Evolutionary conservation across 768 basidiomycete species (phyloP).

Genomic region (Pisolithus orientalis): DNA sequence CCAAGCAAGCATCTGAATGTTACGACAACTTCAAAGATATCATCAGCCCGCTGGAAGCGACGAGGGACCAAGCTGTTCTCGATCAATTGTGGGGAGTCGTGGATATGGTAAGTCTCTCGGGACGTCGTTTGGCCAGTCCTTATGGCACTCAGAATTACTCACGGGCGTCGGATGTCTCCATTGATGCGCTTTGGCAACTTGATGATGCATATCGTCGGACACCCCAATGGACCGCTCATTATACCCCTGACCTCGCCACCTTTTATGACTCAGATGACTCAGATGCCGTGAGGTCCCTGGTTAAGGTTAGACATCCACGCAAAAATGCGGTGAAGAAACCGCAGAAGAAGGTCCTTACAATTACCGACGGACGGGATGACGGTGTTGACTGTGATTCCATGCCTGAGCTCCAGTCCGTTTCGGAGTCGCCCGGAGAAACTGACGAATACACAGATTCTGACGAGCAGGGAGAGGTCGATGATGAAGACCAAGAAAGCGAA

Average conservation of each 20-base stretch:
- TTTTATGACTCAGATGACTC: conserved; percentile 24
- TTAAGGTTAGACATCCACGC: conserved; percentile 11
- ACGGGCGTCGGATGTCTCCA: conserved; percentile 40
- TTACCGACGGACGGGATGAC: conserved; percentile 40
- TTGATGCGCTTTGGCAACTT: conserved; percentile 63
- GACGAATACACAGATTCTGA: conserved; percentile 32
- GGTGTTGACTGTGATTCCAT: conserved; percentile 48
- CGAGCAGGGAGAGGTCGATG: conserved; percentile 30
- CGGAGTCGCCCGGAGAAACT: conserved; percentile 46
- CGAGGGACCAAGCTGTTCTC: conserved; percentile 42
- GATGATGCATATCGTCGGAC: conserved; percentile 41
- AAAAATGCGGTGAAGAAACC: conserved; percentile 21
- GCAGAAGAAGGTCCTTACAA: conserved; percentile 38
- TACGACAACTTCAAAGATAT: conserved; percentile 48
- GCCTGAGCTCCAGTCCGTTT: conserved; percentile 63
- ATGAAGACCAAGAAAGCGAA: conserved; percentile 35
- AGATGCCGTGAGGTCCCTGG: conserved; percentile 4
- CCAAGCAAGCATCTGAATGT: conserved; percentile 48
- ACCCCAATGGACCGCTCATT: conserved; percentile 57
- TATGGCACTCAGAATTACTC: conserved; percentile 51
- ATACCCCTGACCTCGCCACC: conserved; percentile 15
- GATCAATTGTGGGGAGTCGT: conserved; percentile 62
- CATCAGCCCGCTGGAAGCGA: conserved; percentile 53
- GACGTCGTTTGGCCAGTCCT: background rate
- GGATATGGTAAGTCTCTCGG: conserved; percentile 40